Evolutionary conservation across 441 rosid species (phyloP).

Genomic region (Gossypium schwendimanii): DNA sequence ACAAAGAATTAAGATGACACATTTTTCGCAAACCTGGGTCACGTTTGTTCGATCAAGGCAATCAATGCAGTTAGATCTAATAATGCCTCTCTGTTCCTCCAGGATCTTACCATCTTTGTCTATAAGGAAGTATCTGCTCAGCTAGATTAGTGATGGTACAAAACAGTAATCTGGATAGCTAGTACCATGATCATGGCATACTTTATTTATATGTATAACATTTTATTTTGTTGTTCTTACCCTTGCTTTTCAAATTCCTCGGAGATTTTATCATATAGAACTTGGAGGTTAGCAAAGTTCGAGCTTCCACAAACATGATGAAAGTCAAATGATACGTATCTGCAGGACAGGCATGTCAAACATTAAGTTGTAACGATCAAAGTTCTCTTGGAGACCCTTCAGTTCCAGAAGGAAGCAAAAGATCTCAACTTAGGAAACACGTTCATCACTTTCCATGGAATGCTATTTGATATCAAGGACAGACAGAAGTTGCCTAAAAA

Average conservation of each 20-base stretch:
- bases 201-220: slow-evolving; percentile 9
- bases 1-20: neutral
- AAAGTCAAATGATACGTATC: slow-evolving; percentile 81
- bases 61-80: slow-evolving; percentile 93
- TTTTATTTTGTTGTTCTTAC: slow-evolving; percentile 35
- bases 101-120: slow-evolving; percentile 59
- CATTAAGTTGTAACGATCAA: neutral
- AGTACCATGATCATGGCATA: slow-evolving; percentile 28
- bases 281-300: slow-evolving; percentile 67
- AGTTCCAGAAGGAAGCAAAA: neutral
- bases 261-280: slow-evolving; percentile 67
- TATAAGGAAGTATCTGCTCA: slow-evolving; percentile 80
- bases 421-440: neutral
- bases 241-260: slow-evolving; percentile 76
- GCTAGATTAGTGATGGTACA: slow-evolving; percentile 54
- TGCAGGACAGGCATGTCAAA: slow-evolving; percentile 28
- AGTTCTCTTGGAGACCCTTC: neutral
- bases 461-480: neutral
- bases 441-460: neutral
- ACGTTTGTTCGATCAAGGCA: slow-evolving; percentile 98
- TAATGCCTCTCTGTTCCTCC: slow-evolving; percentile 80
- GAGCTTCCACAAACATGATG: slow-evolving; percentile 77
- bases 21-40: slow-evolving; percentile 61
- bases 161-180: slow-evolving; percentile 31
- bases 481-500: neutral